Conservation (phyloP, 768 basidiomycete genomes). For the Lanmaoa pseudosensibilis region DNA sequence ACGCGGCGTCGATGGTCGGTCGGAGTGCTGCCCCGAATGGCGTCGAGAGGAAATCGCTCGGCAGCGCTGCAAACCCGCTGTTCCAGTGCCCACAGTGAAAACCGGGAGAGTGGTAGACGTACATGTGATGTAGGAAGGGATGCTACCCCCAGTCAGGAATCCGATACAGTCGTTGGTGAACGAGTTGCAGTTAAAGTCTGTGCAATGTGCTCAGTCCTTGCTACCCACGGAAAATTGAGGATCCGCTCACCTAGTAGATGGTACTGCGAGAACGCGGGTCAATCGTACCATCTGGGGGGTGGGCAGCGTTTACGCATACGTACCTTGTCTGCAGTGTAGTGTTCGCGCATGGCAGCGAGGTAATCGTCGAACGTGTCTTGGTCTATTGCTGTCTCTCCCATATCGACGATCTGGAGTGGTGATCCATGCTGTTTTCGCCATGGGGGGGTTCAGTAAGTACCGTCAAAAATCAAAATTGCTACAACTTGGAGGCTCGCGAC, state of each 20-base stretch:
- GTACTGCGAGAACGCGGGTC: constrained; percentile 49
- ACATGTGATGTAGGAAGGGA: constrained; percentile 85
- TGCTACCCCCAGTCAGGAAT: constrained; percentile 80
- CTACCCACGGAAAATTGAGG: neutral
- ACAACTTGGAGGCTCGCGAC: constrained; percentile 32
- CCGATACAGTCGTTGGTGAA: constrained; percentile 89
- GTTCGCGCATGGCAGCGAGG: constrained; percentile 65
- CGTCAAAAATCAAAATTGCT: too few species aligned
- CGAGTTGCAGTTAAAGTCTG: constrained; percentile 94
- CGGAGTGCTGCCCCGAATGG: constrained; percentile 84
- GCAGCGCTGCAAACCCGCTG: constrained; percentile 51
- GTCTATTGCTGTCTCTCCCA: constrained; percentile 81
- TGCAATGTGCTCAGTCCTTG: neutral
- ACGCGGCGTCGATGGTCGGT: constrained; percentile 93
- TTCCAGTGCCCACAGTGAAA: neutral
- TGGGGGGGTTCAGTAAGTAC: neutral
- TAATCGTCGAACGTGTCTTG: constrained; percentile 87
- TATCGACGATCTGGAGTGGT: constrained; percentile 67
- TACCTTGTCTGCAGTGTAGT: constrained; percentile 91
- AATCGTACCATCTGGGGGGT: neutral
- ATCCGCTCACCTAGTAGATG: constrained; percentile 67
- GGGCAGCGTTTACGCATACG: constrained; percentile 39
- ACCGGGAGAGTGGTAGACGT: neutral
- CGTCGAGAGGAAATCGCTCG: constrained; percentile 82
- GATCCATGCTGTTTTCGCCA: constrained; percentile 58